Evolutionary conservation across 257 asterid species (phyloP), one percentile per base, ranked within the genome.

Genomic region (Handroanthus guayacan): DNA sequence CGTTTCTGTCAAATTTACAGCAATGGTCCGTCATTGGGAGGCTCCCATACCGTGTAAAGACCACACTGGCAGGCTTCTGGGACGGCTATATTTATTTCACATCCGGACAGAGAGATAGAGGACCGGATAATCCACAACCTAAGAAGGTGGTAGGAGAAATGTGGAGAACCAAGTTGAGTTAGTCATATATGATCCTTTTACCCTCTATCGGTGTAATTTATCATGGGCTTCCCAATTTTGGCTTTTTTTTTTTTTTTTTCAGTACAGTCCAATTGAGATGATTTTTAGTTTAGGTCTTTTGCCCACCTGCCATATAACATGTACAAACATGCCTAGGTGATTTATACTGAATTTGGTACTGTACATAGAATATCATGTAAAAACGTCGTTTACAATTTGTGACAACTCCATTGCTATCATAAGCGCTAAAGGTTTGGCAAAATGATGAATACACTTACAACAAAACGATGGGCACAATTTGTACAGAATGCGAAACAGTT

Each of bases 61-160:
- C 97, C 2, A 83, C 97, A 8, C 38, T 83, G 73, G 86, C 89
- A 1, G 92, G 89, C 0, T 89, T 80, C 25, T 91, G 92, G 94
- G 82, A 91, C 14, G 95, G 95, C 52, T 86, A 86, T 85, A 62
- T 87, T 67, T 91, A 91, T 81, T 91, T 91, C 78, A 91, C 97
- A 17, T 91, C 97, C 4, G 97, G 97, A 55, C 97, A 91, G 81
- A 79, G 97, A 58, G 97, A 91, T 72, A 89, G 97, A 80, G 93
- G 95, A 43, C 85, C 87, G 4, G 92, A 89, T 80, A 87, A 91
- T 78, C 97, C 97, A 37, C 95, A 86, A 47, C 97, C 97, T 38
- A 80, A 78, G 80, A 75, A 83, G 75, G 97, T 91, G 7, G 51
- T 89, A 2, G 96, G 90, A 60, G 92, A 91, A 74, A 82, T 74